phyloP scores from a whole-genome alignment of 2,329 filamentous ascomycete genomes.

The Colletotrichum sp. region DNA sequence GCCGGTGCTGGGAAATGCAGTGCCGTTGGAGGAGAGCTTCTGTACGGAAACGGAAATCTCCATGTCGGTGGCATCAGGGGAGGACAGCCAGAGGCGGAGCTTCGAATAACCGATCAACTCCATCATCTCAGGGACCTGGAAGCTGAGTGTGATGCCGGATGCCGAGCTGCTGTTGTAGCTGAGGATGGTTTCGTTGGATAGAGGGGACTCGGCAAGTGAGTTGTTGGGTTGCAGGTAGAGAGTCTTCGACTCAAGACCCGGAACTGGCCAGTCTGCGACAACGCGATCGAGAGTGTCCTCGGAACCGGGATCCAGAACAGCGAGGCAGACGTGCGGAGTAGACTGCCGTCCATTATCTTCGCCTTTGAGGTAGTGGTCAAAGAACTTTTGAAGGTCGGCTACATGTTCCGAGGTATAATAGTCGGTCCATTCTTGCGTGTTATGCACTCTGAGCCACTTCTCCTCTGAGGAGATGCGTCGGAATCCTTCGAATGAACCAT shows the following conservation, averaged over 20 bases:
- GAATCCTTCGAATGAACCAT: background rate
- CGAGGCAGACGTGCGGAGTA: conserved; percentile 44
- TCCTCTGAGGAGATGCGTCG: background rate
- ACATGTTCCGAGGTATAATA: background rate
- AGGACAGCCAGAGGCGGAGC: background rate
- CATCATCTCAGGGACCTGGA: background rate
- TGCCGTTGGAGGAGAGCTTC: background rate
- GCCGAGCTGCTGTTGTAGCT: background rate
- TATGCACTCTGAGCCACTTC: background rate
- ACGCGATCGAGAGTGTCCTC: background rate
- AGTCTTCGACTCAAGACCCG: background rate
- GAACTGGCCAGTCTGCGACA: background rate
- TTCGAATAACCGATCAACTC: background rate
- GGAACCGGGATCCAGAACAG: background rate
- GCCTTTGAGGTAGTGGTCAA: conserved; percentile 47
- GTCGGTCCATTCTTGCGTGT: background rate
- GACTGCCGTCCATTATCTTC: conserved; percentile 48
- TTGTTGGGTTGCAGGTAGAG: background rate
- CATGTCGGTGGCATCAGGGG: background rate
- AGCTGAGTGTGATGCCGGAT: background rate
- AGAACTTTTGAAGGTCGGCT: background rate
- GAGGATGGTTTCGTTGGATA: background rate
- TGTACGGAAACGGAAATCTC: background rate
- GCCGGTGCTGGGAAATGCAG: background rate
- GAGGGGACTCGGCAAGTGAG: background rate